A percentile compares a stretch with the other conserved stretches of the same genome.
phyloP scores from a whole-genome alignment of 75 land plant species.

The Picea sitchensis region DNA sequence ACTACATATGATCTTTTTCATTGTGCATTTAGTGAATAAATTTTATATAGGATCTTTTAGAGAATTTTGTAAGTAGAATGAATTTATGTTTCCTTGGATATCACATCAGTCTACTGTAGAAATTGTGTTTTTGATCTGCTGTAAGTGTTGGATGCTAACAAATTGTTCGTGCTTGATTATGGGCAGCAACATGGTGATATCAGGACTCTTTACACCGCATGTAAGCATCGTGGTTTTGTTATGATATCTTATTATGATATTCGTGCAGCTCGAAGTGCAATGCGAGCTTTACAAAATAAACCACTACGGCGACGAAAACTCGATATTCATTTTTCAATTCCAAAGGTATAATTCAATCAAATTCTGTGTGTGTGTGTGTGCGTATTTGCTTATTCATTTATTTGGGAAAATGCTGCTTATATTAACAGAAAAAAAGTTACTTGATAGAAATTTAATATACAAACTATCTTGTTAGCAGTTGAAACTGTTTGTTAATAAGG shows the following conservation, averaged over 20 bases:
- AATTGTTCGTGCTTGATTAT: not conserved
- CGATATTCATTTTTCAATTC: slow-evolving; percentile 93
- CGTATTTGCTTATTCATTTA: too few relatives aligned
- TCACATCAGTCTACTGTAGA: not conserved
- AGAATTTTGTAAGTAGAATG: too few relatives aligned
- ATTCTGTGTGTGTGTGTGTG: too few relatives aligned
- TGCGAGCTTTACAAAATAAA: slow-evolving; percentile 83
- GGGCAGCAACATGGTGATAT: slow-evolving; percentile 87
- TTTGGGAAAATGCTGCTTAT: too few relatives aligned
- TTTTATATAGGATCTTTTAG: too few relatives aligned
- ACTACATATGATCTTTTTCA: too few relatives aligned
- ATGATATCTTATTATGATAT: slow-evolving; percentile 96
- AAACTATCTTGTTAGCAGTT: too few relatives aligned
- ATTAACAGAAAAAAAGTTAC: too few relatives aligned
- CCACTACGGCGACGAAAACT: slow-evolving; percentile 75
- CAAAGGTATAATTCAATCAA: slow-evolving; percentile 47
- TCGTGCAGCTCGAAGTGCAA: slow-evolving; percentile 76
- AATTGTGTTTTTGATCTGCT: not conserved
- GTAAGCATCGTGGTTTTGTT: slow-evolving; percentile 91
- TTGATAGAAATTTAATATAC: too few relatives aligned
- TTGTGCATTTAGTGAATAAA: too few relatives aligned
- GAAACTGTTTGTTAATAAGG: too few relatives aligned
- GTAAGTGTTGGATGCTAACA: not conserved
- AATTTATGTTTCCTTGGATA: not conserved
- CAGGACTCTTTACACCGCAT: slow-evolving; percentile 81